These are phyloP conservation scores for Linnemannia elongata DNA, from an alignment of 192 early-diverging fungal genomes.

Conservation along the genomic window DNA sequence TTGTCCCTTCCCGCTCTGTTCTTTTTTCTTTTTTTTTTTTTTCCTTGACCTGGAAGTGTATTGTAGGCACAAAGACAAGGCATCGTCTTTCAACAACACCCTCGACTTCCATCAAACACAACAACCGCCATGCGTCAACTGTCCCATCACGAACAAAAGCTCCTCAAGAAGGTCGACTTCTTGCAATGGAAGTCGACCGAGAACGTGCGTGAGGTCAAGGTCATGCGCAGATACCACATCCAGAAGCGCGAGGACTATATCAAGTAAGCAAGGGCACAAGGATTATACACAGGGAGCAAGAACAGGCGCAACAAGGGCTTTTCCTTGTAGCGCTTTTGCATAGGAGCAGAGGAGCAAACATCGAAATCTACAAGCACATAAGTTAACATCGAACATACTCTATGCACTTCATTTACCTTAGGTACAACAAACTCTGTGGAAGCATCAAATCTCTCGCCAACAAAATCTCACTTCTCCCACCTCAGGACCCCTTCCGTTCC, in stretches of 20 bases:
- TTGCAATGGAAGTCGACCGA: slow-evolving; percentile 91
- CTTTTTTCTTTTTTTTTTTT: slow-evolving; percentile 16
- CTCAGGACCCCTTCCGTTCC: slow-evolving; percentile 83
- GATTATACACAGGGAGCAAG: not conserved
- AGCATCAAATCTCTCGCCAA: slow-evolving; percentile 87
- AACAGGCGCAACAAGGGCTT: not conserved
- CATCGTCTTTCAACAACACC: not conserved
- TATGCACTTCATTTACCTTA: slow-evolving; percentile 33
- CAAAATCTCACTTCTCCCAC: slow-evolving; percentile 86
- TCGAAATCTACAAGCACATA: not conserved
- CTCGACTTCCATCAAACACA: not conserved
- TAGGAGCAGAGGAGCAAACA: not conserved
- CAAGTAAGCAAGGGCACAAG: slow-evolving; percentile 67
- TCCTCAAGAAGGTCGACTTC: slow-evolving; percentile 96
- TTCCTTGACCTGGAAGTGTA: not conserved
- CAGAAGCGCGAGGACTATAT: slow-evolving; percentile 90
- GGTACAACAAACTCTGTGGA: slow-evolving; percentile 87
- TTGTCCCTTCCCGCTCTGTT: not conserved
- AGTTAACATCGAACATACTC: not conserved
- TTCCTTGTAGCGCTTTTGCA: not conserved
- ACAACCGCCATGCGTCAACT: slow-evolving; percentile 73
- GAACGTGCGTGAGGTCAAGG: slow-evolving; percentile 84
- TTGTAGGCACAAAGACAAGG: not conserved
- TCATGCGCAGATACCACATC: slow-evolving; percentile 92
- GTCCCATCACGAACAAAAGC: slow-evolving; percentile 95